Percentiles rank a stretch among this genome's conserved stretches.
phyloP scores from a whole-genome alignment of 495 filamentous ascomycete genomes.

The Pseudomonodictys pantanalensis region DNA sequence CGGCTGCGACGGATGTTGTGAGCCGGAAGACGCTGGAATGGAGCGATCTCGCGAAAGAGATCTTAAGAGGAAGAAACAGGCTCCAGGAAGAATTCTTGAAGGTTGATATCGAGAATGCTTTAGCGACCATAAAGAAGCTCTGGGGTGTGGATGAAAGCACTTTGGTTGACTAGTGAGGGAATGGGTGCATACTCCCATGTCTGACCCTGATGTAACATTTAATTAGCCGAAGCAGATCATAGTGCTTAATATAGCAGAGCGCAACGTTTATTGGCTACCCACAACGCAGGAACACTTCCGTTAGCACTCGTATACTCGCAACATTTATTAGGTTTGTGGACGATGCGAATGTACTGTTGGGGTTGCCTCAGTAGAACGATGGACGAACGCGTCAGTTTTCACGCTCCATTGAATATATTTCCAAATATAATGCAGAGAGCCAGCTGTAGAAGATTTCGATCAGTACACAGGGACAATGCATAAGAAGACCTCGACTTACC shows the following conservation, averaged over 20 bases:
- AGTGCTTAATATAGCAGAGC: not conserved
- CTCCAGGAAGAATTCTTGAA: constrained; percentile 31
- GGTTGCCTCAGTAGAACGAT: not conserved
- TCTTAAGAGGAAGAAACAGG: constrained; percentile 33
- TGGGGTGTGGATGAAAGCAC: too few relatives aligned
- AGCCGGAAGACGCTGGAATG: constrained; percentile 32
- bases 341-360: not conserved
- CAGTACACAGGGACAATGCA: too few relatives aligned
- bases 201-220: too few relatives aligned
- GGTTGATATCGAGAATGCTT: constrained; percentile 28
- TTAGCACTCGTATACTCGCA: not conserved
- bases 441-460: too few relatives aligned
- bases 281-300: not conserved
- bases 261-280: not conserved
- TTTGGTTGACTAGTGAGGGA: too few relatives aligned
- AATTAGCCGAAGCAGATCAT: not conserved
- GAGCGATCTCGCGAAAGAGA: constrained; percentile 33
- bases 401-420: too few relatives aligned
- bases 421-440: too few relatives aligned
- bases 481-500: too few relatives aligned
- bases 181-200: too few relatives aligned
- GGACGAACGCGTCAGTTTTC: too few relatives aligned
- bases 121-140: constrained; percentile 20
- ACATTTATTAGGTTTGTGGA: not conserved
- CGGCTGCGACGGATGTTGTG: constrained; percentile 20